Conservation (phyloP, 495 filamentous ascomycete genomes). For the Aspergillus campestris region DNA sequence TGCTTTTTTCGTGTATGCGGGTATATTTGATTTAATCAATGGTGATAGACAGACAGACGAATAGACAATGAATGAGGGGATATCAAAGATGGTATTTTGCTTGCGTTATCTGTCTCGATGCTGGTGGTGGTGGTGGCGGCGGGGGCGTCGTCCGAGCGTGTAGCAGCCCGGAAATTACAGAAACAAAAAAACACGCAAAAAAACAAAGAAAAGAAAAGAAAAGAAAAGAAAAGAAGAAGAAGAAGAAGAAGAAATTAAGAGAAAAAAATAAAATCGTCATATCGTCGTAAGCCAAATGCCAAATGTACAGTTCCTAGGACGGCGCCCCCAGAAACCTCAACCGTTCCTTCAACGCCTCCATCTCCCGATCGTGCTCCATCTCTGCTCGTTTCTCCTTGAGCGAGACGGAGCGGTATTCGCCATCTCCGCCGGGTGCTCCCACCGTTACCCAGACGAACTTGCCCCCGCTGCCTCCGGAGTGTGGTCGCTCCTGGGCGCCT, state of each 20-base stretch:
- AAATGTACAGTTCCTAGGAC: conserved; percentile 1
- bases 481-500: conserved; percentile 49
- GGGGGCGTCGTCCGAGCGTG: no score
- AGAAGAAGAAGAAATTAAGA: no score
- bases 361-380: conserved; percentile 20
- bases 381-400: conserved; percentile 20
- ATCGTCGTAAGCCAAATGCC: conserved; percentile 15
- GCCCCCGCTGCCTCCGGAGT: conserved; percentile 43
- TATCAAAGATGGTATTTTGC: no score
- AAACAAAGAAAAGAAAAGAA: neutral
- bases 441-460: conserved; percentile 83
- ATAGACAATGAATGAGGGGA: no score
- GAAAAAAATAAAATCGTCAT: conserved; percentile 13
- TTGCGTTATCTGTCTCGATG: no score
- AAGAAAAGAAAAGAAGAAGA: conserved; percentile 1
- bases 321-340: conserved; percentile 23
- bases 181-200: conserved; percentile 3
- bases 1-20: no score
- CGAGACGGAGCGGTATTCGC: conserved; percentile 36
- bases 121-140: no score
- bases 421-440: conserved; percentile 68
- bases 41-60: no score
- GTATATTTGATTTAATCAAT: no score
- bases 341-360: conserved; percentile 29
- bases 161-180: neutral